Evolutionary conservation across 1,284 basidiomycete species (phyloP).

Genomic region (Xerocomus nothofagi): DNA sequence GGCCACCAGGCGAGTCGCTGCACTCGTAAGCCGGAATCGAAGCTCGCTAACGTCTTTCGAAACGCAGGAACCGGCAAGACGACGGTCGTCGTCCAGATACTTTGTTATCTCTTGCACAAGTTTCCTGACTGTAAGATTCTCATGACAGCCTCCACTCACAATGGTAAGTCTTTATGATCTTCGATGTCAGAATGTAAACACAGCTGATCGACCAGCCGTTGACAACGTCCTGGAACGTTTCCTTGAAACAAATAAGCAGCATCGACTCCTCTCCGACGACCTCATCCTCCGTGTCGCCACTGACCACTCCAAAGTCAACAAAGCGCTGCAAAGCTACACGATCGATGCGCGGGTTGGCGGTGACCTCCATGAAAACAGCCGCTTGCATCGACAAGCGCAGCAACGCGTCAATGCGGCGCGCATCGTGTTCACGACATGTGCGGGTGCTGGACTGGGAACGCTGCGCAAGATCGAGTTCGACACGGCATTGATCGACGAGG

Average conservation of each 20-base stretch:
- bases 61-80: conserved; percentile 66
- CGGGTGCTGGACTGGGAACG: conserved; percentile 60
- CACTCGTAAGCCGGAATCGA: neutral
- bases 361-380: conserved; percentile 59
- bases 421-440: conserved; percentile 64
- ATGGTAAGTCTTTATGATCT: conserved; percentile 40
- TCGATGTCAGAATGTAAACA: neutral
- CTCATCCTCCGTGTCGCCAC: conserved; percentile 64
- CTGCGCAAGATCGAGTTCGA: conserved; percentile 57
- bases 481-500: conserved; percentile 65
- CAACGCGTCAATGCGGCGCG: conserved; percentile 53
- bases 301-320: conserved; percentile 59
- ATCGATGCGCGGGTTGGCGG: conserved; percentile 61
- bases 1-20: conserved; percentile 52
- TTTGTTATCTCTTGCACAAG: conserved; percentile 44
- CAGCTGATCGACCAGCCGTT: conserved; percentile 45
- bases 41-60: neutral
- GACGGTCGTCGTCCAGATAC: conserved; percentile 62
- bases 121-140: conserved; percentile 47
- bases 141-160: conserved; percentile 69
- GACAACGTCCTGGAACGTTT: conserved; percentile 69
- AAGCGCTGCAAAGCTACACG: conserved; percentile 54
- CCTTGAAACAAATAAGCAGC: conserved; percentile 43
- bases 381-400: conserved; percentile 55
- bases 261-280: conserved; percentile 47